Conservation (phyloP, 495 filamentous ascomycete genomes). For the Podospora fimiseda region DNA sequence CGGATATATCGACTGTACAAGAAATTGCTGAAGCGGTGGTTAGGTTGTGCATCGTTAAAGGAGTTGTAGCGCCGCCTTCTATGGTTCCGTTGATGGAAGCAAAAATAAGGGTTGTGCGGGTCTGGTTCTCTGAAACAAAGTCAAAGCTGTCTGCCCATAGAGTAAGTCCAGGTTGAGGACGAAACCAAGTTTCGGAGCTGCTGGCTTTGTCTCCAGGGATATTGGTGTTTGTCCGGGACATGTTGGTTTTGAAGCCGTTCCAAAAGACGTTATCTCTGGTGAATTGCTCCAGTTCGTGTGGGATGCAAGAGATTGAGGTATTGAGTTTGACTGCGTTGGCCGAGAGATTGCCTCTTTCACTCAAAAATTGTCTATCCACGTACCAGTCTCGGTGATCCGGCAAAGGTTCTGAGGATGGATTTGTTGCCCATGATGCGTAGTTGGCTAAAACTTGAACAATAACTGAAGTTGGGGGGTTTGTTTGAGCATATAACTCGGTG, state of each 20-base stretch:
- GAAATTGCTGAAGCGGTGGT: constrained; percentile 18
- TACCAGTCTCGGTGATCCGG: constrained; percentile 25
- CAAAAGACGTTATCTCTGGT: constrained; percentile 9
- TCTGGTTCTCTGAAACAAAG: constrained; percentile 15
- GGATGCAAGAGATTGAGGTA: constrained; percentile 18
- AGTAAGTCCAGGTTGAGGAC: constrained; percentile 15
- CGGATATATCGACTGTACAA: constrained; percentile 21
- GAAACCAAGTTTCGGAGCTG: constrained; percentile 21
- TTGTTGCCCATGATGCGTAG: constrained; percentile 22
- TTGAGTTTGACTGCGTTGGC: constrained; percentile 20
- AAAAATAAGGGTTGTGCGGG: constrained; percentile 23
- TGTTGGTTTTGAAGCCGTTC: constrained; percentile 27
- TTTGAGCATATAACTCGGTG: constrained; percentile 20
- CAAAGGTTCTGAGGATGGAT: constrained; percentile 23
- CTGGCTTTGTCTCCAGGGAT: constrained; percentile 8
- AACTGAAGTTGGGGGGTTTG: constrained; percentile 22
- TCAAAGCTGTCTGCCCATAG: constrained; percentile 22
- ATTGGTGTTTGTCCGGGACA: constrained; percentile 18
- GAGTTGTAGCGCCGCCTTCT: constrained; percentile 14
- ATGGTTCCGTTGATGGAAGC: constrained; percentile 29
- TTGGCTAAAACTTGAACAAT: constrained; percentile 17
- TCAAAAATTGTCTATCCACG: constrained; percentile 19
- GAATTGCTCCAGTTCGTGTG: constrained; percentile 15
- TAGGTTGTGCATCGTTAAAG: constrained; percentile 10
- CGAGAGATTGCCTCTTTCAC: constrained; percentile 17